Evolutionary conservation across 176 grass and related monocot genomes (phyloP).

Genomic region (Paspalum vaginatum): DNA sequence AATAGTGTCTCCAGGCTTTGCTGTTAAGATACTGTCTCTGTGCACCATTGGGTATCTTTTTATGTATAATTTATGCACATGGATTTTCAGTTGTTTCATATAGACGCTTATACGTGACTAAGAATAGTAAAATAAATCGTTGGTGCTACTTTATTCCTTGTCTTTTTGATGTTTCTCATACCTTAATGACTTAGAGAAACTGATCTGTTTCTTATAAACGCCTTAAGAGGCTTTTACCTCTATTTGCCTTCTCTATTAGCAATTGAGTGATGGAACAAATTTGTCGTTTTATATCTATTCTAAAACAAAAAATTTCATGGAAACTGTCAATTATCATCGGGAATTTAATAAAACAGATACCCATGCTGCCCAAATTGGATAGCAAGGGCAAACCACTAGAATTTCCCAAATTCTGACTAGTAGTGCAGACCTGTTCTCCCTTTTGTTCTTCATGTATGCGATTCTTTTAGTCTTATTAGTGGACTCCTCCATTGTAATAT

Average conservation of each 20-base stretch:
- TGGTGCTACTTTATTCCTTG: neutral
- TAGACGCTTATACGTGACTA: neutral
- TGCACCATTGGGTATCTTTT: neutral
- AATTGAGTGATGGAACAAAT: neutral
- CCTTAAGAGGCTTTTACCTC: neutral
- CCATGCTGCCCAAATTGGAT: neutral
- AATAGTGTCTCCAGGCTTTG: neutral
- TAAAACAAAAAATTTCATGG: neutral
- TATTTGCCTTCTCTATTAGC: neutral
- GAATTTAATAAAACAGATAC: neutral
- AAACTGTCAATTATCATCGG: conserved; percentile 1
- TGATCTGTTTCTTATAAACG: neutral
- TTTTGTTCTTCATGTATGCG: neutral
- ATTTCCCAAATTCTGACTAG: neutral
- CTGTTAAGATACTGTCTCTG: neutral
- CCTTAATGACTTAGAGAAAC: neutral
- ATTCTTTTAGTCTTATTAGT: neutral
- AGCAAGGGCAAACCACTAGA: neutral
- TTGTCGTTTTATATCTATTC: neutral
- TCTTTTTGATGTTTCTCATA: conserved; percentile 4
- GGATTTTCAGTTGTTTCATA: conserved; percentile 1
- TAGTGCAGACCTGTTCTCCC: neutral
- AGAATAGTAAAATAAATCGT: conserved; percentile 6
- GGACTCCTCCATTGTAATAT: neutral
- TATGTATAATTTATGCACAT: conserved; percentile 4